These are phyloP conservation scores for Achlya hypogyna DNA, from an alignment of 352 stramenopile genomes.

Conservation along the genomic window DNA sequence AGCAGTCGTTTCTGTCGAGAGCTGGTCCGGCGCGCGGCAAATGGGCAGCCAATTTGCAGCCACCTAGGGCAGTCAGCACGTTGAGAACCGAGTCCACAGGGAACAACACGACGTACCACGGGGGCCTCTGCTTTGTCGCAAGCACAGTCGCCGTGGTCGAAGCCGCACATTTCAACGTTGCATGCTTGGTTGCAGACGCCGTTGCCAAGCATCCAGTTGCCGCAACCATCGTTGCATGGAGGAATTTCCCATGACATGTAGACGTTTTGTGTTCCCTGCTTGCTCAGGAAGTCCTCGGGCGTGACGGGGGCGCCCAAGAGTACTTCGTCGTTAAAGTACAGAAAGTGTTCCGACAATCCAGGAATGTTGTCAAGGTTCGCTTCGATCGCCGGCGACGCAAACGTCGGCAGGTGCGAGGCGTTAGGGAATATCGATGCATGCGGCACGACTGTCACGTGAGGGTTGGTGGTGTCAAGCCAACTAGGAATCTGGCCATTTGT, in stretches of 20 bases:
- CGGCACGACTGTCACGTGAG: constrained; percentile 78
- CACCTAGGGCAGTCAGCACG: not conserved
- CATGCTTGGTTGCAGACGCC: constrained; percentile 82
- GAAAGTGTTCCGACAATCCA: constrained; percentile 84
- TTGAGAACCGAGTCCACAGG: not conserved
- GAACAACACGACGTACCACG: not conserved
- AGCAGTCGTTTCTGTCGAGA: not conserved
- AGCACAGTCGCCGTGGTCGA: constrained; percentile 90
- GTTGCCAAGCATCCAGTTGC: constrained; percentile 65
- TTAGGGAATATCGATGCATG: constrained; percentile 89
- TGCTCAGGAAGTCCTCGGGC: constrained; percentile 90
- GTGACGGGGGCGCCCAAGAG: constrained; percentile 82
- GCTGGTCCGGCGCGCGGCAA: not conserved
- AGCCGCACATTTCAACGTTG: constrained; percentile 83
- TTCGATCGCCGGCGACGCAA: constrained; percentile 92
- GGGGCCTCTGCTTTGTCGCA: constrained; percentile 30
- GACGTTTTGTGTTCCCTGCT: constrained; percentile 78
- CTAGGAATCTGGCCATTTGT: constrained; percentile 91
- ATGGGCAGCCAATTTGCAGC: not conserved
- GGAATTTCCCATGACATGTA: constrained; percentile 92
- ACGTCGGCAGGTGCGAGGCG: constrained; percentile 83
- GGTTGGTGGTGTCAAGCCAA: constrained; percentile 84
- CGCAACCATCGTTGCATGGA: constrained; percentile 71
- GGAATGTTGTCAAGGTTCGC: constrained; percentile 90
- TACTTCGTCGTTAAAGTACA: constrained; percentile 97